Base-by-base conservation (phyloP, 2,329 filamentous ascomycete species). In the Graphium sp. region DNA sequence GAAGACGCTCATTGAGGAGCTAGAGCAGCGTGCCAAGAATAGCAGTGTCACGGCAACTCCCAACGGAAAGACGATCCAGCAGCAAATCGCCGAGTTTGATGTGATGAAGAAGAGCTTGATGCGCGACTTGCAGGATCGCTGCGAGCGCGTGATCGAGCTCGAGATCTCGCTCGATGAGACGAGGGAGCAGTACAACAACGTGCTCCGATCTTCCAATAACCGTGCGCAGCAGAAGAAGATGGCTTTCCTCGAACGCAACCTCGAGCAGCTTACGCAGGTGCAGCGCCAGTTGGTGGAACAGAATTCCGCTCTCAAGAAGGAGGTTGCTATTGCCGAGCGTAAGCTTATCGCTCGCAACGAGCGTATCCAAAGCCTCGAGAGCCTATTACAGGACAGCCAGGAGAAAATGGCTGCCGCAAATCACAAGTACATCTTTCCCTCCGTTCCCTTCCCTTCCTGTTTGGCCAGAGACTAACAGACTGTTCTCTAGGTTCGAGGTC, bases 151-250 rank as follows among this genome's bases (percentile, higher is more conserved):
- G 19, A 89, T 98, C 12, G 89, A 98, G 61, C 73, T 98, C 17
- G 89, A 98, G 55, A 98, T 98, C 45, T 92, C 82, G 20, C 68
- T 98, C 28, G 89, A 98, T 47, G 85, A 94, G 61, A 94, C 89
- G 1, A 74, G 89, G 32, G 89, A 98, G 60, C 89, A 98, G 57
- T 98, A 98, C 60, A 95, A 98, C 63, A 94, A 93, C 44, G 89
- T 98, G 35, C 68, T 98, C 33, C 77, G 87, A 32, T 89, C 83
- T 28, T 93, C 83, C 40, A 98, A 98, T 63, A 95, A 92, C 62
- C 79, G 89, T 34, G 87, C 89, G 15, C 89, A 98, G 60, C 89
- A 98, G 57, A 98, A 98, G 78, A 98, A 98, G 70, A 95, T 98
- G 81, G 91, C 89, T 11, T 98, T 98, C 67, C 60, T 98, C 28